Base-by-base conservation (phyloP, 768 basidiomycete species). In the Lactarius evosmus region DNA sequence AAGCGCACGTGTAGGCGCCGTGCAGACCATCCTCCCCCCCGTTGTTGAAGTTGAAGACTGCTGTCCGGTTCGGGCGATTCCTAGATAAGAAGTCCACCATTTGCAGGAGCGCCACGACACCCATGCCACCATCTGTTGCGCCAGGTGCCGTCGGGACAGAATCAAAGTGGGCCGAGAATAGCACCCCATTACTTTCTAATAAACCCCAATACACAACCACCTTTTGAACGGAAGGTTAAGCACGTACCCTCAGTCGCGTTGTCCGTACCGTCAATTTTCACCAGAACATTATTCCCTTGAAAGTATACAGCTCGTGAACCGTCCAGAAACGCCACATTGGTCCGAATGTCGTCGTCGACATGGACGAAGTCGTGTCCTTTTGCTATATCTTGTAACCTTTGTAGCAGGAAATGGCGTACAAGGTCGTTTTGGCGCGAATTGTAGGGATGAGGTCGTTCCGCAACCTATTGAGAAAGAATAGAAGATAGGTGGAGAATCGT, bases 21-120 rank as follows among this genome's bases (percentile, higher is more conserved):
- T 87, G 81, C 67, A 93, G 72, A 36, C 85, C 82, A 71, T 90
- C 85, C 69, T 94, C 91, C 70, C 93, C 92, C 1, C 87, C 91
- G 64, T 93, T 93, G 72, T 94, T 94, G 72, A 91, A 81, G 69
- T 93, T 91, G 78, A 93, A 91, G 4, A 94, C 74, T 7, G 86
- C 86, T 0, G 88, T 89, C 41, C 85, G 79, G 44, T 75, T 74
- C 1, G 83, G 83, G 7, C 79, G 76, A 44, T 85, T 76, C 60
- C 75, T 73, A 6, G 75, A 70, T 32, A 78, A 71, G 52, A 72
- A 72, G 44, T 84, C 75, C 36, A 89, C 75, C 67, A 93, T 78
- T 61, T 89, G 86, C 29, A 92, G 72, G 1, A 89, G 74, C 0
- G 86, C 86, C 4, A 76, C 84, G 6, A 88, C 78, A 12, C 85